Evolutionary conservation across 1,284 basidiomycete genomes (phyloP).

Genomic region (Tetrapyrgos nigripes): DNA sequence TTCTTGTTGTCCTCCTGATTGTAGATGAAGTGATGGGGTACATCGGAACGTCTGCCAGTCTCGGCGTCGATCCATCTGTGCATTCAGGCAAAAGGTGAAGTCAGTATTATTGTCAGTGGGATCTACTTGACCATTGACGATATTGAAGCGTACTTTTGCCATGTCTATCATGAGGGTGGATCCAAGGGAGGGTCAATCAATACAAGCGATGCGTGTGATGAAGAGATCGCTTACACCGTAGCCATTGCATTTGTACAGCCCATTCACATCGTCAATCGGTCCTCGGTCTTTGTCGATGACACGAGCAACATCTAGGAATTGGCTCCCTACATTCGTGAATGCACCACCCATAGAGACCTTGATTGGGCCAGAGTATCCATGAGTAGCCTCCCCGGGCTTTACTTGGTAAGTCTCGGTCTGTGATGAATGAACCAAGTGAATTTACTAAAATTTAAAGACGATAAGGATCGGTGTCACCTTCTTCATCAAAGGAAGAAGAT

Average conservation of each 20-base stretch:
- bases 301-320: conserved; percentile 40
- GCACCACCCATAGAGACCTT: conserved; percentile 38
- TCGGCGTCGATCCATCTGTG: conserved; percentile 42
- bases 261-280: conserved; percentile 35
- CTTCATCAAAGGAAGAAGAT: conserved; percentile 45
- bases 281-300: conserved; percentile 37
- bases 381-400: conserved; percentile 29
- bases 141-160: conserved; percentile 28
- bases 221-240: conserved; percentile 13
- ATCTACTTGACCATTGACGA: too few species aligned
- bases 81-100: not conserved
- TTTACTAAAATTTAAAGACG: conserved; percentile 25
- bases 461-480: conserved; percentile 36
- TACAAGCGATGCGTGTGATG: conserved; percentile 33
- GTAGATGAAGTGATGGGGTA: conserved; percentile 50
- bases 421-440: conserved; percentile 39
- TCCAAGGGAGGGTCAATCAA: not conserved
- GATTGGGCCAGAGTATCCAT: conserved; percentile 47
- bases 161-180: conserved; percentile 18
- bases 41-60: conserved; percentile 49
- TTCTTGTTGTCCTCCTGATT: conserved; percentile 38
- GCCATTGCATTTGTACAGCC: conserved; percentile 2
- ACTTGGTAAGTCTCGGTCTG: conserved; percentile 47
- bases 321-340: conserved; percentile 31
- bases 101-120: not conserved